Base-by-base conservation (phyloP, 1,284 basidiomycete species). In the Rhodotorula sp. region DNA sequence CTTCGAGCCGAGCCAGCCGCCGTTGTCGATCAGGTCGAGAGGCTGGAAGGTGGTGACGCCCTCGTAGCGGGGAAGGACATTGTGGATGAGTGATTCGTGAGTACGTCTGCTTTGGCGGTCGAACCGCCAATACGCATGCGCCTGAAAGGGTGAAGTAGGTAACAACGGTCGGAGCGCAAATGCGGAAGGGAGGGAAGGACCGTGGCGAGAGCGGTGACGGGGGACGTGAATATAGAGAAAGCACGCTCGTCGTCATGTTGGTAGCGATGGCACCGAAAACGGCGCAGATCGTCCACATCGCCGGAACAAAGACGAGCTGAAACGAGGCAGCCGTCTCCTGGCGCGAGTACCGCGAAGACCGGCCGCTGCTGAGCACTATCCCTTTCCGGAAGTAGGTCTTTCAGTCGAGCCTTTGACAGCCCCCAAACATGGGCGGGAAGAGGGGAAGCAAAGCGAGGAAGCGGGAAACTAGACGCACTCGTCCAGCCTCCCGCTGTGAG, bases 221-320 rank as follows among this genome's bases (percentile, higher is more conserved):
- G n/a, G n/a, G n/a, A n/a, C n/a, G n/a, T n/a, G n/a, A n/a, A n/a
- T n/a, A n/a, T n/a, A n/a, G n/a, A 41, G 17, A 41, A 41, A 41
- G 39, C 39, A 41, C 44, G 4, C 44, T 19, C 22, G 60, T 67
- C 22, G 69, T 70, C 64, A 67, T 69, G 48, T 70, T 69, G 1
- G 87, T 87, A 1, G 89, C 88, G 61, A 90, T 89, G 22, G 88
- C 87, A 22, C 90, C 84, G 66, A 86, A 83, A 78, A 88, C 85
- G 13, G 83, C 83, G 61, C 83, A 80, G 46, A 86, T 80, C 1
- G 89, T 90, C 82, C 91, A 91, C 8, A 87, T 84, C 27, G 86
- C 78, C 2, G 90, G 90, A 72, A 92, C 89, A 76, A 90, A 86
- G 67, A 86, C 74, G 17, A 91, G 78, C 79, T 92, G 90, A 34